phyloP scores from a whole-genome alignment of 2,329 filamentous ascomycete species.

The Clarireedia paspali region DNA sequence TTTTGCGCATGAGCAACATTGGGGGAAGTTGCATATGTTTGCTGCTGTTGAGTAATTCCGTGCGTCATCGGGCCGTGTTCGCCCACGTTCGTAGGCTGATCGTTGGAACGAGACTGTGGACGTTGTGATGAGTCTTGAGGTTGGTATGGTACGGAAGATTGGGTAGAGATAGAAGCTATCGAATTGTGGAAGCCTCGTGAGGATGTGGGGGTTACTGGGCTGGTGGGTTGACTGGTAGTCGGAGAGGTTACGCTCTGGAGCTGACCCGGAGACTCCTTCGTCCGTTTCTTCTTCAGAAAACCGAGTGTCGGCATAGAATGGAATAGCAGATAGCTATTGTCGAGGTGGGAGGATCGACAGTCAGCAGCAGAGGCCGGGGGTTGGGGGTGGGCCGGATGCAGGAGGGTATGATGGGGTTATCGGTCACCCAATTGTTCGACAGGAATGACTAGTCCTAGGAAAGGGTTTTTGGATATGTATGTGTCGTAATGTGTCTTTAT shows the following conservation, averaged over 20 bases:
- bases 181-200: slow-evolving; percentile 40
- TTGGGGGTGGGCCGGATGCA: slow-evolving; percentile 21
- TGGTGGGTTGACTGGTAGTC: slow-evolving; percentile 56
- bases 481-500: background rate
- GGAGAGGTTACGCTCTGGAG: slow-evolving; percentile 55
- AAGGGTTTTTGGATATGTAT: background rate
- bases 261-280: slow-evolving; percentile 74
- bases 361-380: slow-evolving; percentile 13
- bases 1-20: slow-evolving; percentile 18
- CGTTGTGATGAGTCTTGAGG: slow-evolving; percentile 23
- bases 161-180: slow-evolving; percentile 34
- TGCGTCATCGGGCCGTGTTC: slow-evolving; percentile 28
- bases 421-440: background rate
- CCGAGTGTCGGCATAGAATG: slow-evolving; percentile 81
- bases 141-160: slow-evolving; percentile 26
- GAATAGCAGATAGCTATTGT: slow-evolving; percentile 19
- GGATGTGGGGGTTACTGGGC: slow-evolving; percentile 52
- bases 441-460: background rate
- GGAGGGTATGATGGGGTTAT: slow-evolving; percentile 11
- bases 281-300: slow-evolving; percentile 98
- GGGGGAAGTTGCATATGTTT: slow-evolving; percentile 22
- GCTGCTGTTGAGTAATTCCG: slow-evolving; percentile 28
- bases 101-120: slow-evolving; percentile 21
- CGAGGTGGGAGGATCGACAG: slow-evolving; percentile 23
- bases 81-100: slow-evolving; percentile 24